These are phyloP conservation scores for Selenicereus undatus DNA, from an alignment of 148 eudicot genomes.

Conservation along the genomic window DNA sequence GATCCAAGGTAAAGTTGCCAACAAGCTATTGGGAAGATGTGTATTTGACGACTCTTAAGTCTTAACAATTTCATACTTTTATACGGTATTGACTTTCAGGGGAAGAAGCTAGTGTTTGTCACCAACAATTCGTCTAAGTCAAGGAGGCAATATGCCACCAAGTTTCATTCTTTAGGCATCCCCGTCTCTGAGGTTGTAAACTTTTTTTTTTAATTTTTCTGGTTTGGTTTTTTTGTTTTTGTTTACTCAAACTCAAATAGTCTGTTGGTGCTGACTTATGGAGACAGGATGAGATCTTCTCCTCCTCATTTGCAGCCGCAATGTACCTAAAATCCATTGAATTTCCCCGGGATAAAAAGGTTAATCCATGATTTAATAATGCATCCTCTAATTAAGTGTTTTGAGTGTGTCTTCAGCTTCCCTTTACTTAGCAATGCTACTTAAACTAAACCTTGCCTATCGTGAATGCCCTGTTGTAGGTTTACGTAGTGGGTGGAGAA, in stretches of 20 bases:
- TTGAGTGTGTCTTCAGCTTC: neutral
- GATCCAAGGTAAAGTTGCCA: constrained; percentile 43
- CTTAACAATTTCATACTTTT: neutral
- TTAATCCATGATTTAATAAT: neutral
- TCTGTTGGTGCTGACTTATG: neutral
- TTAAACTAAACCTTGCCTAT: neutral
- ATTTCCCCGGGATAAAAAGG: constrained; percentile 72
- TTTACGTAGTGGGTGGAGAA: constrained; percentile 82
- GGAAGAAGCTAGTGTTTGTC: constrained; percentile 78
- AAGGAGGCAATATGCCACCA: constrained; percentile 60
- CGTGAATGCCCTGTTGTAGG: constrained; percentile 30
- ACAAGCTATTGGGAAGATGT: neutral
- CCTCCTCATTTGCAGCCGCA: constrained; percentile 84
- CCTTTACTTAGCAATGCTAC: neutral
- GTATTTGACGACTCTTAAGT: neutral
- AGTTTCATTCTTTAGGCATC: constrained; percentile 80
- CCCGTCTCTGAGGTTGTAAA: constrained; percentile 62
- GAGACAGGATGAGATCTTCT: constrained; percentile 81
- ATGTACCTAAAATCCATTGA: constrained; percentile 66
- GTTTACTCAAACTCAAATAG: neutral
- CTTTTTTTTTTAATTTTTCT: neutral
- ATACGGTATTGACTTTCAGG: constrained; percentile 27
- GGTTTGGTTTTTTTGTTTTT: neutral
- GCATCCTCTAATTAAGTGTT: neutral
- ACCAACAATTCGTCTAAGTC: constrained; percentile 91